A percentile compares a stretch with the other conserved stretches of the same genome.
Conservation (phyloP, 495 filamentous ascomycete genomes). For the Amphirosellinia nigrospora region DNA sequence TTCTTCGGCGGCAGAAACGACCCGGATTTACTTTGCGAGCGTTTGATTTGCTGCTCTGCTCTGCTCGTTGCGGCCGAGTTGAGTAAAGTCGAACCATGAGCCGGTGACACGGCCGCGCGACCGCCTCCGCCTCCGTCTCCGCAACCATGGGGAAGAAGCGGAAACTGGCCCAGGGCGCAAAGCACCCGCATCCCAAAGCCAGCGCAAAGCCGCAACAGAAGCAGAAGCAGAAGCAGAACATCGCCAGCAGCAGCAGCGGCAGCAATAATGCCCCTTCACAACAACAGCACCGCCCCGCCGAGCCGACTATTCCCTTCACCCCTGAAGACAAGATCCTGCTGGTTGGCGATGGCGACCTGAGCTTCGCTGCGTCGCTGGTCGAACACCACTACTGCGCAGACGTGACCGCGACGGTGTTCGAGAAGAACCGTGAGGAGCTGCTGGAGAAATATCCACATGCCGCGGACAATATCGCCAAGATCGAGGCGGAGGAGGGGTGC, state of each 20-base stretch:
- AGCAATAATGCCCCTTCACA: conserved; percentile 22
- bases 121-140: conserved; percentile 19
- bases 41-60: background rate
- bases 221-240: conserved; percentile 24
- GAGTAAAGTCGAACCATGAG: conserved; percentile 31
- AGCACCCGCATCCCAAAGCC: conserved; percentile 9
- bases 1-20: background rate
- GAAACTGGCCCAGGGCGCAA: conserved; percentile 37
- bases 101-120: conserved; percentile 23
- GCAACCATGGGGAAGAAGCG: conserved; percentile 46
- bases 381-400: conserved; percentile 71
- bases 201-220: conserved; percentile 30
- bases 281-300: conserved; percentile 40
- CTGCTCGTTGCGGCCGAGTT: conserved; percentile 4
- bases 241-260: background rate
- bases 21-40: background rate
- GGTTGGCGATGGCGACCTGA: conserved; percentile 94
- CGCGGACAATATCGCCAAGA: conserved; percentile 59
- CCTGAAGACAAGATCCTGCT: conserved; percentile 76
- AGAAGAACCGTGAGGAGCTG: conserved; percentile 54
- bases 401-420: conserved; percentile 62
- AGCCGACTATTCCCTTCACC: conserved; percentile 76
- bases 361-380: conserved; percentile 79
- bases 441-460: conserved; percentile 80
- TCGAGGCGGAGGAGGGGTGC: conserved; percentile 53